Evolutionary conservation across 257 asterid species (phyloP), one percentile per base, ranked within the genome.

Genomic region (Gardenia jasminoides): DNA sequence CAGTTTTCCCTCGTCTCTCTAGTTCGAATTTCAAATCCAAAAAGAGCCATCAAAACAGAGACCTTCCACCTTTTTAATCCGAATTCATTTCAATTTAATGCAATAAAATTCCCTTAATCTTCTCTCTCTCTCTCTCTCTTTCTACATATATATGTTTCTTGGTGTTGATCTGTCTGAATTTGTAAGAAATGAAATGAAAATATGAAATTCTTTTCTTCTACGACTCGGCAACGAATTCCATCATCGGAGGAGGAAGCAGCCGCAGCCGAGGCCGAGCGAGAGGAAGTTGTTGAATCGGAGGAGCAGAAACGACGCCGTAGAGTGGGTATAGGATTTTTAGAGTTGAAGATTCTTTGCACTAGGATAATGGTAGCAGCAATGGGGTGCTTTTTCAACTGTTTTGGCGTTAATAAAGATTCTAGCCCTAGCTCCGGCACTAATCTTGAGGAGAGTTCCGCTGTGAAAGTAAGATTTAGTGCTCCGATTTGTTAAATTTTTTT

Each of bases 351-450:
- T 72, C 9, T 75, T 50, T 76, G 69, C 17, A 47, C 70, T 33
- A 47, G 12, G 58, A 77, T 69, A 2, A 67, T 75, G 76, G 83
- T 80, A 9, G 92, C 89, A 12, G 84, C 88, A 10, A 91, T 93
- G 97, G 86, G 91, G 62, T 93, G 97, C 70, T 76, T 91, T 36
- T 87, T 93, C 87, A 84, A 88, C 75, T 93, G 98, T 75, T 89
- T 93, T 64, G 90, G 96, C 6, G 62, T 80, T 72, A 90, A 84
- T 76, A 89, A 84, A 76, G 89, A 88, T 28, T 75, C 90, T 28
- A 39, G 43, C 16, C 72, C 66, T 36, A 36, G 41, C 41, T 36
- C 41, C 44, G 39, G 54, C 43, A 46, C 70, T 65, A 39, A 48
- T 11, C 78, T 17, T 67, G 5, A 74, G 36, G 52, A 4, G n/a